These are phyloP conservation scores for Rugosomyces carneus DNA, from an alignment of 1,284 basidiomycete genomes.

Conservation along the genomic window DNA sequence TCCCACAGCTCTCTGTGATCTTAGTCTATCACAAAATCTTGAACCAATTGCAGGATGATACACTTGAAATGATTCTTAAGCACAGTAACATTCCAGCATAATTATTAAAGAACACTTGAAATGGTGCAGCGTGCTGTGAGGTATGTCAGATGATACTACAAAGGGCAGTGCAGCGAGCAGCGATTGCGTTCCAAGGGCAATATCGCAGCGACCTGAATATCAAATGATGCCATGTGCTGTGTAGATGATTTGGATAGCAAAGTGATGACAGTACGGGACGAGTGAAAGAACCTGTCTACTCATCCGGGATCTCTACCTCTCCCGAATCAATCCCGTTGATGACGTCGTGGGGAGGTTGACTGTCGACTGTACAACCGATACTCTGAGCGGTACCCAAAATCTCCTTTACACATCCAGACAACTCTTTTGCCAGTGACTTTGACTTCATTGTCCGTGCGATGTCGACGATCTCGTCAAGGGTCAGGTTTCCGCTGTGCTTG, in stretches of 20 bases:
- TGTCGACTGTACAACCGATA: constrained; percentile 96
- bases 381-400: constrained; percentile 92
- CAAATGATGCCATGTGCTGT: neutral
- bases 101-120: too few relatives aligned
- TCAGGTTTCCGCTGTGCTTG: constrained; percentile 94
- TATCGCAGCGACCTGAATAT: too few relatives aligned
- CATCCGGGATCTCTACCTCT: constrained; percentile 91
- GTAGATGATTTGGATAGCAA: neutral
- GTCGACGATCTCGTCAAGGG: constrained; percentile 92
- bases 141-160: too few relatives aligned
- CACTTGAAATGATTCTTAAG: too few relatives aligned
- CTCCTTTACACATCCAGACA: constrained; percentile 91
- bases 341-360: constrained; percentile 89
- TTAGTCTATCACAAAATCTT: too few relatives aligned
- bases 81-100: too few relatives aligned
- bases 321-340: constrained; percentile 96
- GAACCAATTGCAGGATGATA: too few relatives aligned
- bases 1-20: constrained; percentile 15
- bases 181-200: too few relatives aligned
- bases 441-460: constrained; percentile 95
- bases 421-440: constrained; percentile 92
- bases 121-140: too few relatives aligned
- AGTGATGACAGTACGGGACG: constrained; percentile 10
- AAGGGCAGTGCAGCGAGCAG: too few relatives aligned
- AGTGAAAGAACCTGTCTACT: constrained; percentile 50